A percentile compares a stretch with the other conserved stretches of the same genome.
Conservation (phyloP, 2,329 filamentous ascomycete species). For the Cyanodermella asteris region DNA sequence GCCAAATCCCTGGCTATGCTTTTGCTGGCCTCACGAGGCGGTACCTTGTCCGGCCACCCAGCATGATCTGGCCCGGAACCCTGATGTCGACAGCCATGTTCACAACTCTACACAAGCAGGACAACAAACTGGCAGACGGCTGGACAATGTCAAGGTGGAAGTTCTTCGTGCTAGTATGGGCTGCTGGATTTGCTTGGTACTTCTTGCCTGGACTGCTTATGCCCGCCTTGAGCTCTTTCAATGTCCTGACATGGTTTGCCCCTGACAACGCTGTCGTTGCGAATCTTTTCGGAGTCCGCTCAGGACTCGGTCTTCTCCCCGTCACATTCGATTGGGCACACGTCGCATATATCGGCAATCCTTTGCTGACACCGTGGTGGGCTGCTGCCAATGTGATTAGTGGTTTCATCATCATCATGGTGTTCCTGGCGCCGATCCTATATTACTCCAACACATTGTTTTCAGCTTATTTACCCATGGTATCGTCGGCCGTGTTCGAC, state of each 20-base stretch:
- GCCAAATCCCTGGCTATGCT: constrained; percentile 68
- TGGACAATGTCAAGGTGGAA: constrained; percentile 67
- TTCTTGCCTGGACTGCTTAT: constrained; percentile 66
- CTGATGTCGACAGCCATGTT: constrained; percentile 82
- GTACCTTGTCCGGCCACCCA: constrained; percentile 63
- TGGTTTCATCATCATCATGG: constrained; percentile 63
- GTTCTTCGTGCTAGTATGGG: constrained; percentile 60
- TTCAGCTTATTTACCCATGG: constrained; percentile 67
- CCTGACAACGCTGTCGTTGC: constrained; percentile 70
- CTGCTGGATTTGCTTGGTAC: constrained; percentile 55
- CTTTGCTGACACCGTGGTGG: constrained; percentile 67
- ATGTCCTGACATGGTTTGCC: constrained; percentile 70
- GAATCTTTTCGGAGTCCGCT: constrained; percentile 70
- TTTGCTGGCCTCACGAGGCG: constrained; percentile 64
- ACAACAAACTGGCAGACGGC: constrained; percentile 60
- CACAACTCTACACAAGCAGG: constrained; percentile 60
- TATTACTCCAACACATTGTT: constrained; percentile 54
- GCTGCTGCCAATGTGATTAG: constrained; percentile 67
- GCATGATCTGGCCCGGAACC: constrained; percentile 83
- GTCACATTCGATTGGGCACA: constrained; percentile 85
- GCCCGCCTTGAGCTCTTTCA: constrained; percentile 74
- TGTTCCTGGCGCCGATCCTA: constrained; percentile 50
- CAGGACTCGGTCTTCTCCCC: constrained; percentile 63
- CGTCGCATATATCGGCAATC: constrained; percentile 70
- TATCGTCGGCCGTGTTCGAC: constrained; percentile 69